A percentile compares a stretch with the other conserved stretches of the same genome.
Conservation (phyloP, 805 yeast genomes). For the Diddensiella caesifluorescens region DNA sequence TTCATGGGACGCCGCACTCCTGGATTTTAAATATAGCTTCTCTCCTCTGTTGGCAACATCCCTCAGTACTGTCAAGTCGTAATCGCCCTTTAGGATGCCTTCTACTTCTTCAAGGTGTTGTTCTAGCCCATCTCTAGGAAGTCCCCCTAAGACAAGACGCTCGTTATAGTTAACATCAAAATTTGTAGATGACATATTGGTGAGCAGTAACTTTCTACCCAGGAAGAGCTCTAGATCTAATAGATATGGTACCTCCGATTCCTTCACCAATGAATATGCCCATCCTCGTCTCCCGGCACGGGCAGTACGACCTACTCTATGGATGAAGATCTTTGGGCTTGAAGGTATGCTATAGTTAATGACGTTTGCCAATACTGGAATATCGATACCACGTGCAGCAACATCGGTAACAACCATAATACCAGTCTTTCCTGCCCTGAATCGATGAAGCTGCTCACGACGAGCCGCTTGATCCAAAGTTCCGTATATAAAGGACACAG, state of each 20-base stretch:
- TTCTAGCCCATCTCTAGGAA: constrained; percentile 72
- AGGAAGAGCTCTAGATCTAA: constrained; percentile 85
- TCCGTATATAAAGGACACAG: constrained; percentile 88
- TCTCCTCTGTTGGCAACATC: constrained; percentile 85
- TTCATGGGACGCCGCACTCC: constrained; percentile 80
- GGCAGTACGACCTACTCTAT: constrained; percentile 98
- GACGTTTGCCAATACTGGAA: constrained; percentile 93
- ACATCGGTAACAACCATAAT: constrained; percentile 94
- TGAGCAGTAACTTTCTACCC: constrained; percentile 69
- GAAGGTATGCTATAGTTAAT: constrained; percentile 87
- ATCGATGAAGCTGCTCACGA: constrained; percentile 77
- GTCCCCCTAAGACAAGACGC: constrained; percentile 74
- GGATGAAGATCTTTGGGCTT: constrained; percentile 88
- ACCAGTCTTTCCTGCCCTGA: constrained; percentile 76
- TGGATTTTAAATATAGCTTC: constrained; percentile 74
- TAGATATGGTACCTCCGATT: constrained; percentile 81
- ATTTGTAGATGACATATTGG: constrained; percentile 33
- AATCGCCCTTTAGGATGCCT: constrained; percentile 52
- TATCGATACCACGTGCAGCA: constrained; percentile 95
- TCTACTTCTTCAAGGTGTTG: constrained; percentile 65
- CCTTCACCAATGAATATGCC: constrained; percentile 88
- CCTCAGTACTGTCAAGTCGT: constrained; percentile 58
- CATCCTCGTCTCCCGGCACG: constrained; percentile 98
- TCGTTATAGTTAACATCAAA: constrained; percentile 62
- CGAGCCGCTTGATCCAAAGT: constrained; percentile 93